Evolutionary conservation across 108 stramenopile species (phyloP).

Genomic region (Epipyxis sp.): DNA sequence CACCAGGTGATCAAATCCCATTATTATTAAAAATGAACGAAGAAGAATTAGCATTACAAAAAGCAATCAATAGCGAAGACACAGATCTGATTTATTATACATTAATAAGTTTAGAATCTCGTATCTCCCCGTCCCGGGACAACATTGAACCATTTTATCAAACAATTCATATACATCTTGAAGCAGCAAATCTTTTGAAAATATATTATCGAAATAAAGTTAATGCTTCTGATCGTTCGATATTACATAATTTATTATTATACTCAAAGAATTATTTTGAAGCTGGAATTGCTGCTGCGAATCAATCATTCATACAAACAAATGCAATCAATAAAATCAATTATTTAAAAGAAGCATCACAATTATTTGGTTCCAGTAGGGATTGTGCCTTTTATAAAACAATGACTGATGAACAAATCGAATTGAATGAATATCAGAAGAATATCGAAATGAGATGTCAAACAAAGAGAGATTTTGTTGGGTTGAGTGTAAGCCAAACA

Average conservation of each 20-base stretch:
- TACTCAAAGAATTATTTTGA: slow-evolving; percentile 1
- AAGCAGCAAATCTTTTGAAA: neutral
- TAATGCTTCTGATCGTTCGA: neutral
- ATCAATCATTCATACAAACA: neutral
- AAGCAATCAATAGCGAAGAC: slow-evolving; percentile 22
- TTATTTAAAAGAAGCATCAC: neutral
- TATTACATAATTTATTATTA: slow-evolving; percentile 8
- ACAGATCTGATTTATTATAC: slow-evolving; percentile 27
- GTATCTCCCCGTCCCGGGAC: neutral
- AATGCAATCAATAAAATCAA: neutral
- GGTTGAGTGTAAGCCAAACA: neutral
- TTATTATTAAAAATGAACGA: slow-evolving; percentile 15
- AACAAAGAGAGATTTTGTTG: neutral
- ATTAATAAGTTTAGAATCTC: slow-evolving; percentile 6
- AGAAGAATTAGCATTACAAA: slow-evolving; percentile 20
- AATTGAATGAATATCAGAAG: neutral
- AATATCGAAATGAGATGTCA: neutral
- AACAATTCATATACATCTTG: neutral
- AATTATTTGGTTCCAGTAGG: neutral
- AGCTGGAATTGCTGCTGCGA: slow-evolving; percentile 15
- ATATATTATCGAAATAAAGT: slow-evolving; percentile 15
- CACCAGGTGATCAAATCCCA: slow-evolving; percentile 9
- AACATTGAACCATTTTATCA: neutral
- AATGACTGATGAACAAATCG: slow-evolving; percentile 25
- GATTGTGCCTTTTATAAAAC: neutral